These are phyloP conservation scores for Lumnitzera littorea DNA, from an alignment of 345 rosid species.

Conservation along the genomic window DNA sequence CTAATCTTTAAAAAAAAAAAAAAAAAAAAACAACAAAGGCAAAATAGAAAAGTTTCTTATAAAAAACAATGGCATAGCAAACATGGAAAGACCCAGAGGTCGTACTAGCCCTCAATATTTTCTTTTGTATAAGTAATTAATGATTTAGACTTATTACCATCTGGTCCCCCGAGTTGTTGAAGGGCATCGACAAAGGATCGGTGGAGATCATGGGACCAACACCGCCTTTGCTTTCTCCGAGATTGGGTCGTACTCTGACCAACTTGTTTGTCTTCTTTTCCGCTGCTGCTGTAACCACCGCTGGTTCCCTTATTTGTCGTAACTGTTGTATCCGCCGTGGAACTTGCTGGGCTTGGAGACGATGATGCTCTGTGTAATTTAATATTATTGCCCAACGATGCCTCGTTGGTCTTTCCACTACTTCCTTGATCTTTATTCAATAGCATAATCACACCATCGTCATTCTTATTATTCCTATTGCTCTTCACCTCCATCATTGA, in stretches of 20 bases:
- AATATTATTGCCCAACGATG: background rate
- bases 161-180: constrained; percentile 19
- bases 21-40: too few species aligned
- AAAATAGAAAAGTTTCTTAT: too few species aligned
- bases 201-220: constrained; percentile 22
- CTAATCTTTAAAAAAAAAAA: too few species aligned
- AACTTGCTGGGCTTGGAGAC: constrained; percentile 1
- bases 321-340: constrained; percentile 1
- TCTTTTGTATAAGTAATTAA: too few species aligned
- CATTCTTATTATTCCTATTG: too few species aligned
- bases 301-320: too few species aligned
- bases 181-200: constrained; percentile 14
- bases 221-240: constrained; percentile 19
- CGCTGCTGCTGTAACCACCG: background rate
- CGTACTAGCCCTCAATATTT: too few species aligned
- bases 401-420: constrained; percentile 1
- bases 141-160: constrained; percentile 2
- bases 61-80: too few species aligned
- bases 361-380: background rate
- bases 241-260: background rate
- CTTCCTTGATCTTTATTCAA: background rate
- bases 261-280: background rate
- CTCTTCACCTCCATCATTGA: background rate
- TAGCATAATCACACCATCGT: background rate
- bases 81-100: too few species aligned